Evolutionary conservation across 805 yeast genomes (phyloP), one percentile per base, ranked within the genome.

Genomic region (Zygotorulaspora florentina): DNA sequence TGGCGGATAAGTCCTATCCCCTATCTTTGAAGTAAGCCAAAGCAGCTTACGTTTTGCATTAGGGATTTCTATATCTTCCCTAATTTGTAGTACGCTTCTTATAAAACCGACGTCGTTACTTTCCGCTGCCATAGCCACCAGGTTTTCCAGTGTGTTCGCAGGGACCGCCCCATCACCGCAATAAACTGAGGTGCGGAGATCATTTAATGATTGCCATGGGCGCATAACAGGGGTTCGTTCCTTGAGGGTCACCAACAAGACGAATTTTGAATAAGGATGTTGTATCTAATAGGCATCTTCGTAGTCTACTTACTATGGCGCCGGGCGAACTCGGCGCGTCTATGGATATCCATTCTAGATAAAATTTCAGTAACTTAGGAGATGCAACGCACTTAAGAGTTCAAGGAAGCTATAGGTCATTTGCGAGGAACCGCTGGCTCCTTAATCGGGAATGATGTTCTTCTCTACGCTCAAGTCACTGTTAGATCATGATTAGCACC

Each of bases 1-100:
- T 2, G 68, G 67, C 3, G 66, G 66, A 43, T 57, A 63, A n/a
- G 54, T 37, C 7, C 43, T 44, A 11, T 42, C 42, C 10, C 42
- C 35, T 3, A 58, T 40, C 3, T 40, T 40, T 1, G 66, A 59
- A 17, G 64, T 61, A 7, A 53, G 33, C 68, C 67, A 63, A 5
- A 50, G 33, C 5, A 56, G 29, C 23, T 52, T 56, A 4, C 46
- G 46, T 12, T 50, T 48, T 10, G 47, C 27, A 12, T 47, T 41
- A 5, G 39, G 17, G 11, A 20, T 17, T 15, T 49, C 50, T 12
- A 50, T 20, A n/a, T 46, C 42, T 8, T 53, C 50, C 35, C 36
- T 50, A 6, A 60, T 23, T 35, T 44, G 23, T 29, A 61, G 18
- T 2, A 56, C 45, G 17, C 46, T 20, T 27, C 42, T 41, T 1